phyloP scores from a whole-genome alignment of 202 grass and related monocot species.

The Panicum virgatum region DNA sequence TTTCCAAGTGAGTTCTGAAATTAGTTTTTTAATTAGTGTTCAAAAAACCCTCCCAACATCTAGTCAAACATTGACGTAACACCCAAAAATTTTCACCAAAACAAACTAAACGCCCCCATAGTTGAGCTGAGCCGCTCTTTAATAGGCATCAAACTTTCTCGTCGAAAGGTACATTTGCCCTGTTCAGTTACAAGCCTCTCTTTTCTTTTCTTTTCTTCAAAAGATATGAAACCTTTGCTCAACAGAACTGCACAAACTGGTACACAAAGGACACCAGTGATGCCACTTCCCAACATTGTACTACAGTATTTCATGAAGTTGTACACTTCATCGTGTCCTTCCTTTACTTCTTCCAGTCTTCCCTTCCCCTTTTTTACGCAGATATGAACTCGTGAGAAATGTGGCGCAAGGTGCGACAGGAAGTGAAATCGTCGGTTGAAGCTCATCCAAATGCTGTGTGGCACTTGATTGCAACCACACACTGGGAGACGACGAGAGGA shows the following conservation, averaged over 20 bases:
- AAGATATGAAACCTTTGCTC: neutral
- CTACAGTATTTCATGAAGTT: neutral
- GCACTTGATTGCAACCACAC: neutral
- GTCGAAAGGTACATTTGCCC: too few species aligned
- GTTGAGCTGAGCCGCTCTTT: neutral
- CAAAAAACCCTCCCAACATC: too few species aligned
- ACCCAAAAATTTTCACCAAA: too few species aligned
- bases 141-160: too few species aligned
- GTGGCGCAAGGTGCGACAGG: neutral
- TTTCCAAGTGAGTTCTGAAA: too few species aligned
- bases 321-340: neutral
- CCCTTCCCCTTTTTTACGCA: neutral
- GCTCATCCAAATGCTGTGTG: neutral
- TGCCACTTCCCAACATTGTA: neutral
- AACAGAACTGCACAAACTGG: neutral
- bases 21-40: too few species aligned
- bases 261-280: neutral
- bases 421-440: neutral
- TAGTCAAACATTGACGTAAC: too few species aligned
- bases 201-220: too few species aligned
- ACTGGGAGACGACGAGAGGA: neutral
- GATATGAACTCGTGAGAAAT: neutral
- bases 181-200: too few species aligned
- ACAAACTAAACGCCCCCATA: too few species aligned
- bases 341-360: neutral